A percentile compares a stretch with the other conserved stretches of the same genome.
Evolutionary conservation across 2,329 filamentous ascomycete species (phyloP).

Genomic region (Talaromyces sp.): DNA sequence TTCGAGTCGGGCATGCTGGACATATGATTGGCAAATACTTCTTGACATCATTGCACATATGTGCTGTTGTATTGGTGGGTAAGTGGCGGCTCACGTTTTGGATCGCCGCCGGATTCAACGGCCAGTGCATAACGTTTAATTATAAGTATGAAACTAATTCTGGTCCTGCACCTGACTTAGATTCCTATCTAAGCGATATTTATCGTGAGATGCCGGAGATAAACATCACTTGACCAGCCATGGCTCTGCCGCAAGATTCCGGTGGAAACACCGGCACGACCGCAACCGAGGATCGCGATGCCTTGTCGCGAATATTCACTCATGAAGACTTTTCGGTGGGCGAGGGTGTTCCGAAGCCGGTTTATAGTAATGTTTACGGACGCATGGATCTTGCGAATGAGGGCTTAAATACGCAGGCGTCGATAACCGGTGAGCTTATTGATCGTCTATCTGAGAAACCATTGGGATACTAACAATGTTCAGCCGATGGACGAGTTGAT

Average conservation of each 20-base stretch:
- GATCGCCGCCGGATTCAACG: neutral
- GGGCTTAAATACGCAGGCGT: conserved; percentile 16
- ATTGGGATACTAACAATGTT: neutral
- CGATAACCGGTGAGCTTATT: conserved; percentile 9
- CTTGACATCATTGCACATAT: neutral
- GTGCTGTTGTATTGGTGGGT: neutral
- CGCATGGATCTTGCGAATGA: conserved; percentile 15
- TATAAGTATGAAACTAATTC: neutral
- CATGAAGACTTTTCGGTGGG: conserved; percentile 10
- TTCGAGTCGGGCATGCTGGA: neutral
- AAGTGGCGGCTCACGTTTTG: neutral
- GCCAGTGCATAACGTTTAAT: neutral
- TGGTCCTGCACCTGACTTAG: neutral
- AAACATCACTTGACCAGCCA: neutral
- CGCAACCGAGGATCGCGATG: neutral
- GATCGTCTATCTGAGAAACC: neutral
- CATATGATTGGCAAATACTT: neutral
- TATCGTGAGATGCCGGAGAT: neutral
- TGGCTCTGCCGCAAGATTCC: conserved; percentile 3
- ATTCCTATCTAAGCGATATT: neutral
- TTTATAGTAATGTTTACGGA: conserved; percentile 14
- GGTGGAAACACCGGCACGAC: neutral
- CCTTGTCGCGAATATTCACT: conserved; percentile 5
- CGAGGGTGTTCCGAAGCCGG: conserved; percentile 9
- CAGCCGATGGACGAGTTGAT: conserved; percentile 72